Evolutionary conservation across 1,284 basidiomycete species (phyloP), one percentile per base, ranked within the genome.

Genomic region (Irpex sp.): DNA sequence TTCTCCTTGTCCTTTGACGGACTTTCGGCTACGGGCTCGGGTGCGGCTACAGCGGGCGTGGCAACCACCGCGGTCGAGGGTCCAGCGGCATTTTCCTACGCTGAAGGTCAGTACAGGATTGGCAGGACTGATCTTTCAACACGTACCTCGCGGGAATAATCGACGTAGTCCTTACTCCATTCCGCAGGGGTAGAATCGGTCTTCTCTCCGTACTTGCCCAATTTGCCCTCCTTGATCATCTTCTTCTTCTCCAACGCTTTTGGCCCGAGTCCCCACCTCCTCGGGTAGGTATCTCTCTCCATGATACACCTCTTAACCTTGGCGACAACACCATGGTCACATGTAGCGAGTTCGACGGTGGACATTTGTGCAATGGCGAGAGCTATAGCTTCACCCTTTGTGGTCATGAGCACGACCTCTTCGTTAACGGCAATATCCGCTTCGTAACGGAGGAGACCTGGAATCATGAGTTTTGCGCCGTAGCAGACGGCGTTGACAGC

Each of bases 281-380:
- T 88, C 47, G 97, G 97, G 78, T 99, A 99, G 17, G 95, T 94
- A 77, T 99, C 97, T 58, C 97, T 90, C 79, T 98, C 94, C 97
- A 99, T 99, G 75, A 99, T 99, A 77, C 97, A 98, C 62, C 97
- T 85, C 83, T 99, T 99, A 72, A 99, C 95, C 81, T 98, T 98
- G 54, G 97, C 97, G 47, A 99, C 97, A 62, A 99, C 95, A 63
- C 97, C 97, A 74, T 99, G 97, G 76, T 99, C 97, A 76, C 96
- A 98, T 8, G 96, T 97, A 17, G 95, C 93, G 60, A 99, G 88
- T 76, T 99, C 97, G 65, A 97, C 97, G 8, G 97, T 98, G 11
- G 95, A 94, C 97, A 99, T 99, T 75, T 96, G 94, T n/a, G 95
- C 93, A 69, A 96, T 89, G 65, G 93, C 97, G 56, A 99, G 87